Percentiles rank a stretch among this genome's conserved stretches.
These are phyloP conservation scores for Moesziomyces sp. DNA, from an alignment of 1,284 basidiomycete genomes.

Conservation along the genomic window DNA sequence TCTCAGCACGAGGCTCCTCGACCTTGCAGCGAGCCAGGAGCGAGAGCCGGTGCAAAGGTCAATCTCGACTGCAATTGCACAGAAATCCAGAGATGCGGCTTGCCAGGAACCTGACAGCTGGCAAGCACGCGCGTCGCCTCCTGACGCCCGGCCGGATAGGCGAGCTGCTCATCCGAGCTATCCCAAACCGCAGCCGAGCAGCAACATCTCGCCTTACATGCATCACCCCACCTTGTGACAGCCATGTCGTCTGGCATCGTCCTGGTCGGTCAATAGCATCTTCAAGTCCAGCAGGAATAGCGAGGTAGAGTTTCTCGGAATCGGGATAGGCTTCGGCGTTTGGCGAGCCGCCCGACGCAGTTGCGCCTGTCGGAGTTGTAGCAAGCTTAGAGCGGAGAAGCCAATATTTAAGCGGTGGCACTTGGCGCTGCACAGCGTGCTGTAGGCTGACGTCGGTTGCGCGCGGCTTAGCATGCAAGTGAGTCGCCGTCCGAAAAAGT, in stretches of 20 bases:
- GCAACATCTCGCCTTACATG: neutral
- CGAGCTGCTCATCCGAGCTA: slow-evolving; percentile 6
- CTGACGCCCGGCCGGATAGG: neutral
- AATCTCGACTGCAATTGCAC: neutral
- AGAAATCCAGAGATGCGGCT: too few species aligned
- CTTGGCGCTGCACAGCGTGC: too few species aligned
- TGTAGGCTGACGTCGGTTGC: slow-evolving; percentile 2
- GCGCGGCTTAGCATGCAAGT: neutral
- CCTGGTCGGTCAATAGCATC: too few species aligned
- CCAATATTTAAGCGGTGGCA: too few species aligned
- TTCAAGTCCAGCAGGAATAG: too few species aligned
- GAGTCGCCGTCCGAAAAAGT: slow-evolving; percentile 2
- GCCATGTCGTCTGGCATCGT: too few species aligned
- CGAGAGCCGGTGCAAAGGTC: neutral
- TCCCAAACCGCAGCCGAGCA: slow-evolving; percentile 18
- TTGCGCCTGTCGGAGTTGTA: slow-evolving; percentile 1
- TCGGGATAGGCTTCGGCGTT: slow-evolving; percentile 14
- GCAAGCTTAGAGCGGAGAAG: too few species aligned
- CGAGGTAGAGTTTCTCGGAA: neutral
- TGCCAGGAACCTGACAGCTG: too few species aligned
- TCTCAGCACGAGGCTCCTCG: too few species aligned
- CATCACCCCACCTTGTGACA: too few species aligned
- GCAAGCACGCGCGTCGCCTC: neutral
- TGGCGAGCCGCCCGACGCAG: neutral
- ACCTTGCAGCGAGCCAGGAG: neutral